Evolutionary conservation across 768 basidiomycete genomes (phyloP), one percentile per base, ranked within the genome.

Genomic region (Clathrus columnatus): DNA sequence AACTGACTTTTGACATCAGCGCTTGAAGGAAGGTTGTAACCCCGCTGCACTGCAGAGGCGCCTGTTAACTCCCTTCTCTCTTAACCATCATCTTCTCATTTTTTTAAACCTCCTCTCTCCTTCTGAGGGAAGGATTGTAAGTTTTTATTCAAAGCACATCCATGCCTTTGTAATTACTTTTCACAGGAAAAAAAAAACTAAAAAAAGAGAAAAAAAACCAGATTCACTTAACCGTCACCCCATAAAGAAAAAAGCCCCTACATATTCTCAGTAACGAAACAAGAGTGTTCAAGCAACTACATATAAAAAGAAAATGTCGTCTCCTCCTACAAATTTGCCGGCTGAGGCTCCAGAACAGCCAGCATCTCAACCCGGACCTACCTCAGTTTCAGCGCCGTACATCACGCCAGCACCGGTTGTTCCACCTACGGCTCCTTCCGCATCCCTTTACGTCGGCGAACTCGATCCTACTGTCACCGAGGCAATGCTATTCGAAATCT

Each of bases 401-500:
- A 77, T 77, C 56, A 69, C 73, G 56, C 73, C 83, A 29, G 72
- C 73, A 23, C 69, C 74, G 51, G 61, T 66, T n/a, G 65, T 75
- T n/a, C 67, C 72, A 58, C 73, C 83, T 42, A 77, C 87, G 57
- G 76, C 85, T 57, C 88, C 89, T 21, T 91, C 89, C 51, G 90
- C 90, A 21, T 96, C 93, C 57, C 89, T 99, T 64, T 99, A 99
- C 74, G 96, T 99, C 60, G 96, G 96, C 57, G 96, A 99, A 75
- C 87, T 99, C 62, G 96, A 98, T 73, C 85, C 90, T 64, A 87
- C 90, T 61, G 96, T 99, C 73, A 91, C 94, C 32, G 96, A 99
- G 78, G 95, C 96, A 56, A 97, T 97, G 92, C 82, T 99, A 53
- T 99, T 98, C 69, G 96, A 99, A 78, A 98, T 99, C 70, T 99